phyloP scores from a whole-genome alignment of 192 early-diverging fungal genomes.

The Glomus cerebriforme region DNA sequence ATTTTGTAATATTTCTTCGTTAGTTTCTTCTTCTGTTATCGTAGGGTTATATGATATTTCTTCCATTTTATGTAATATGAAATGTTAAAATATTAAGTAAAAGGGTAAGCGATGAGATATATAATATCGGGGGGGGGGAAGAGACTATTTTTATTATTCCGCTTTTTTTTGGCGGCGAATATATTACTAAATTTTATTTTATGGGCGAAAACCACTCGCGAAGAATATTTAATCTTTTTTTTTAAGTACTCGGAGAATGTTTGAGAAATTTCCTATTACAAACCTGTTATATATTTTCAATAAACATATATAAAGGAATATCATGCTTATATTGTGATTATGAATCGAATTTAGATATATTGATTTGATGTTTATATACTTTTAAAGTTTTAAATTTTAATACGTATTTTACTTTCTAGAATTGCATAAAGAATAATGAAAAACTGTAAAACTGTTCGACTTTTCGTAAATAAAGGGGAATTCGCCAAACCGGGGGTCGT shows the following conservation, averaged over 20 bases:
- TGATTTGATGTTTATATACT: background rate
- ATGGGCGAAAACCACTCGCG: background rate
- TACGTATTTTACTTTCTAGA: too few relatives aligned
- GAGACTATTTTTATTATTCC: background rate
- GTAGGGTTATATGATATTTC: background rate
- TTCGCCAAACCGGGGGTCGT: too few relatives aligned
- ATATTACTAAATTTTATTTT: background rate
- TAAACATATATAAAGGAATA: background rate
- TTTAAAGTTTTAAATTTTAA: too few relatives aligned
- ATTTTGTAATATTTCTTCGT: background rate
- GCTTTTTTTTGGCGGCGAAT: background rate
- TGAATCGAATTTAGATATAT: background rate
- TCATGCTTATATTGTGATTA: too few relatives aligned
- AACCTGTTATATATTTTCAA: background rate
- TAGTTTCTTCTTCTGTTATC: background rate
- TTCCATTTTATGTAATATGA: constrained; percentile 10
- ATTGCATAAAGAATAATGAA: too few relatives aligned
- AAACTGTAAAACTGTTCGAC: too few relatives aligned
- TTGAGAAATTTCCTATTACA: background rate
- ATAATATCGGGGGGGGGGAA: background rate
- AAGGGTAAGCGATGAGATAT: background rate
- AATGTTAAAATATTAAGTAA: background rate
- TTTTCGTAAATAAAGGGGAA: too few relatives aligned
- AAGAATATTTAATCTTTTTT: background rate
- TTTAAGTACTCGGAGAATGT: background rate